Percentiles rank a stretch among this genome's conserved stretches.
Conservation (phyloP, 2,329 filamentous ascomycete species). For the Periconia digitata region DNA sequence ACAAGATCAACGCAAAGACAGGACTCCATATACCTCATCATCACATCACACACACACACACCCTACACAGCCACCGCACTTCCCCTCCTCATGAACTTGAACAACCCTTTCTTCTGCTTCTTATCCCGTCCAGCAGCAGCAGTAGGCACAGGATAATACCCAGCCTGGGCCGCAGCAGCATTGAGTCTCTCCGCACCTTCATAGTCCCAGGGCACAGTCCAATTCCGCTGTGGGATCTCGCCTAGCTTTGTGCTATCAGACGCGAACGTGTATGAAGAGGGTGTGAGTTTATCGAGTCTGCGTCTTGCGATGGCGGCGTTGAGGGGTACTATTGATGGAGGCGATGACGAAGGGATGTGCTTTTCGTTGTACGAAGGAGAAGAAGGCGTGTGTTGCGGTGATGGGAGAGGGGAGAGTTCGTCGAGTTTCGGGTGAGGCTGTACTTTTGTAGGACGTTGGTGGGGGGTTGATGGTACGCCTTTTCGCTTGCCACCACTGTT, state of each 20-base stretch:
- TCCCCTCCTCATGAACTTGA: conserved; percentile 22
- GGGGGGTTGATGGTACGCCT: too few species aligned
- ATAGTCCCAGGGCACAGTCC: conserved; percentile 47
- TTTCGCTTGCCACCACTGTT: conserved; percentile 9
- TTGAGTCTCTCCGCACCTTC: conserved; percentile 47
- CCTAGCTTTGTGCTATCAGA: conserved; percentile 52
- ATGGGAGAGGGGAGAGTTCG: conserved; percentile 8
- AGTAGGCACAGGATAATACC: conserved; percentile 1
- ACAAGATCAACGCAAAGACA: background rate
- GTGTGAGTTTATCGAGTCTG: conserved; percentile 39
- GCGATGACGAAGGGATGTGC: conserved; percentile 14
- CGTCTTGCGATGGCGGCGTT: conserved; percentile 21
- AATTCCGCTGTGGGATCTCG: conserved; percentile 50
- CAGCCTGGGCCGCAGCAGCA: conserved; percentile 33
- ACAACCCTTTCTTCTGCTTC: conserved; percentile 23
- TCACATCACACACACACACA: conserved; percentile 8
- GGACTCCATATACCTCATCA: background rate
- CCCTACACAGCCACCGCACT: conserved; percentile 8
- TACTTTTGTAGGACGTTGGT: conserved; percentile 19
- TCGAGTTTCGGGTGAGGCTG: conserved; percentile 23
- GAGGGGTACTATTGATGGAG: conserved; percentile 16
- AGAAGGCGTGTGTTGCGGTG: conserved; percentile 1
- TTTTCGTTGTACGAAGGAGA: conserved; percentile 7
- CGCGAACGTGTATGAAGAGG: conserved; percentile 47
- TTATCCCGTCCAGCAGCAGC: conserved; percentile 9